Percentiles rank a stretch among this genome's conserved stretches.
Evolutionary conservation across 345 rosid genomes (phyloP).

Genomic region (Citrus sp.): DNA sequence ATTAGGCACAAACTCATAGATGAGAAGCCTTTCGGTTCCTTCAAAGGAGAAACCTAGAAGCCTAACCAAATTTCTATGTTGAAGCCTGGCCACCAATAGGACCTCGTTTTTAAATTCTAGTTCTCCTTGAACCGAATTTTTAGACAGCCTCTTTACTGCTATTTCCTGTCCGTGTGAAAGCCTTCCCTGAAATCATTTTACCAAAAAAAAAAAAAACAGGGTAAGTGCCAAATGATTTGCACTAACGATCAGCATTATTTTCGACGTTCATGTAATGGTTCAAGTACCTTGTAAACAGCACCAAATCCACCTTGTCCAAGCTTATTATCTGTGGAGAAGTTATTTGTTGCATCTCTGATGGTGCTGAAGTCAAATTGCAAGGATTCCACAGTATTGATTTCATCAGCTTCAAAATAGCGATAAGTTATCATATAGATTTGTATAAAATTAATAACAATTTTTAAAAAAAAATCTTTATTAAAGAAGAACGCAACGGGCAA

Average conservation of each 20-base stretch:
- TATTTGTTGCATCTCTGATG: constrained; percentile 39
- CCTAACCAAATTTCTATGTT: constrained; percentile 41
- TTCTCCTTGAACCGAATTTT: constrained; percentile 38
- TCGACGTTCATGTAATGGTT: background rate
- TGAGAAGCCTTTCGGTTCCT: constrained; percentile 39
- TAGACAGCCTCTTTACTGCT: constrained; percentile 48
- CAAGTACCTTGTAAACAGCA: constrained; percentile 44
- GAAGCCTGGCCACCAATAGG: constrained; percentile 43
- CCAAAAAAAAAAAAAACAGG: background rate
- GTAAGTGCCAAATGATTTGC: background rate
- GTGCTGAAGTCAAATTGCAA: constrained; percentile 31
- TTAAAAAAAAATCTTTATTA: no score
- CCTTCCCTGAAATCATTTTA: constrained; percentile 29
- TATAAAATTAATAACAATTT: background rate
- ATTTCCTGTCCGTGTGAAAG: constrained; percentile 31
- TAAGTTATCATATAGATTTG: background rate
- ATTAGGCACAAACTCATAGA: constrained; percentile 42
- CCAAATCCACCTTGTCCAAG: constrained; percentile 68
- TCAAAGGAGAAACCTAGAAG: constrained; percentile 3
- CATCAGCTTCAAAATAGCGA: background rate
- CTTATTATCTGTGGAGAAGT: constrained; percentile 39
- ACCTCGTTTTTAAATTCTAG: constrained; percentile 48
- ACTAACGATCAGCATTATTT: constrained; percentile 3
- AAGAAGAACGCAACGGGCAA: no score
- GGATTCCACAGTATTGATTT: constrained; percentile 22